A percentile compares a stretch with the other conserved stretches of the same genome.
These are phyloP conservation scores for Akanthomyces dipterigenus DNA, from an alignment of 2,329 filamentous ascomycete species.

Conservation along the genomic window DNA sequence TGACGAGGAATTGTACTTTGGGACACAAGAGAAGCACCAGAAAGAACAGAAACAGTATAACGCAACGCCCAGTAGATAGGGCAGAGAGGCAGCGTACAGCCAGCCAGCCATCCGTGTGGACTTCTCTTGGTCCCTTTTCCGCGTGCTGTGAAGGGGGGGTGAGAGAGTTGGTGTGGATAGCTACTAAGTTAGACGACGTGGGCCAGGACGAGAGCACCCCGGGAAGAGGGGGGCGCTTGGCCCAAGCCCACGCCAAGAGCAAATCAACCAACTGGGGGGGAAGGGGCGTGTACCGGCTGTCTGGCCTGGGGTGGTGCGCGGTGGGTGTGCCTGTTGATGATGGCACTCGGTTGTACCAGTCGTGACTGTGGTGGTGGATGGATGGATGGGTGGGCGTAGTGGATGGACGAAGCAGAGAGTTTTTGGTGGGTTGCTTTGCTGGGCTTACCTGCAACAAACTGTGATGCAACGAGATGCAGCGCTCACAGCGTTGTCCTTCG, in stretches of 20 bases:
- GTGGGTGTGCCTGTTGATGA: neutral
- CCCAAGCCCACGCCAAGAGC: conserved; percentile 1
- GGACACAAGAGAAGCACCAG: neutral
- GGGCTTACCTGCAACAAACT: neutral
- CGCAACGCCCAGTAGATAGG: conserved; percentile 3
- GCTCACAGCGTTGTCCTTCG: neutral
- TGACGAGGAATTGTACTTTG: conserved; percentile 6
- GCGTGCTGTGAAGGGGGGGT: neutral
- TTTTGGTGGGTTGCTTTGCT: conserved; percentile 1
- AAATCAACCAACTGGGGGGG: conserved; percentile 1
- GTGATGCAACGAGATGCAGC: neutral
- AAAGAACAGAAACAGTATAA: neutral
- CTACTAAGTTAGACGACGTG: neutral
- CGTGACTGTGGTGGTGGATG: neutral
- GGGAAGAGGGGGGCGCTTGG: conserved; percentile 9
- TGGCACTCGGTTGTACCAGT: neutral
- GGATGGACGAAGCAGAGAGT: neutral
- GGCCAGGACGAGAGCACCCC: neutral
- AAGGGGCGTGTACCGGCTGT: neutral
- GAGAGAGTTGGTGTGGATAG: neutral
- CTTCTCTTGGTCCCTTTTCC: conserved; percentile 1
- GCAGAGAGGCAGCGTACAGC: neutral
- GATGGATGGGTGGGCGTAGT: neutral
- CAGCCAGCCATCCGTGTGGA: neutral
- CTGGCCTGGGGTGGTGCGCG: neutral